Percentiles rank a stretch among this genome's conserved stretches.
Conservation (phyloP, 768 basidiomycete genomes). For the Boletus rex-veris region DNA sequence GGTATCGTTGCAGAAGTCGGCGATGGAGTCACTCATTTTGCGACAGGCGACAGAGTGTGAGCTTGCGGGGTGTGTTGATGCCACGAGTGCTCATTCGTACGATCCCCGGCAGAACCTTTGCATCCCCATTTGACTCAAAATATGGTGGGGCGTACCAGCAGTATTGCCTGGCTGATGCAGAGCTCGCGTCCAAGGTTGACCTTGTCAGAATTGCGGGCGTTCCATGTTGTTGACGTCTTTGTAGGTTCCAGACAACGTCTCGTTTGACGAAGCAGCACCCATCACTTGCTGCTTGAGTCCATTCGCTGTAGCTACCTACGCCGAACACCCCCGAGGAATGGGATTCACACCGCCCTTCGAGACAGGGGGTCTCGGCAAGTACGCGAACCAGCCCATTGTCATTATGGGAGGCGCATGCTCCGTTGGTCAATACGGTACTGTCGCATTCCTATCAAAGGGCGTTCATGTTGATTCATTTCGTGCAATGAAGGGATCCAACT, state of each 20-base stretch:
- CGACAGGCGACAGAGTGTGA: constrained; percentile 36
- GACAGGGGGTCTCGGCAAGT: constrained; percentile 26
- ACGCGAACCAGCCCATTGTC: constrained; percentile 30
- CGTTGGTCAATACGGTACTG: constrained; percentile 37
- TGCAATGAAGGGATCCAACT: constrained; percentile 29
- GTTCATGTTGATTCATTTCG: neutral
- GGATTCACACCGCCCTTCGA: constrained; percentile 28
- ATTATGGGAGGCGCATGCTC: constrained; percentile 38
- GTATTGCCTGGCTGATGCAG: constrained; percentile 21
- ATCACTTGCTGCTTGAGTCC: constrained; percentile 32
- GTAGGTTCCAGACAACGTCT: constrained; percentile 32
- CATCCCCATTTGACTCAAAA: neutral
- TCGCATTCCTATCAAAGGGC: neutral
- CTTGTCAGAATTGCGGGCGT: neutral
- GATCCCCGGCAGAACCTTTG: constrained; percentile 3
- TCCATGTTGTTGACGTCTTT: neutral
- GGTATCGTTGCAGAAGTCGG: constrained; percentile 39
- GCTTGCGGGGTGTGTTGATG: neutral
- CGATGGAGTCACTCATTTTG: constrained; percentile 31
- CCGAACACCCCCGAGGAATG: constrained; percentile 21
- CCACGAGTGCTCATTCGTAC: neutral
- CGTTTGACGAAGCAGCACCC: constrained; percentile 37
- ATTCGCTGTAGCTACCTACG: constrained; percentile 35
- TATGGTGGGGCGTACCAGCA: constrained; percentile 19
- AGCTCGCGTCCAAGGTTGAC: constrained; percentile 18